Evolutionary conservation across 208 protist species (phyloP), one percentile per base, ranked within the genome.

Genomic region (Leishmania tarentolae): DNA sequence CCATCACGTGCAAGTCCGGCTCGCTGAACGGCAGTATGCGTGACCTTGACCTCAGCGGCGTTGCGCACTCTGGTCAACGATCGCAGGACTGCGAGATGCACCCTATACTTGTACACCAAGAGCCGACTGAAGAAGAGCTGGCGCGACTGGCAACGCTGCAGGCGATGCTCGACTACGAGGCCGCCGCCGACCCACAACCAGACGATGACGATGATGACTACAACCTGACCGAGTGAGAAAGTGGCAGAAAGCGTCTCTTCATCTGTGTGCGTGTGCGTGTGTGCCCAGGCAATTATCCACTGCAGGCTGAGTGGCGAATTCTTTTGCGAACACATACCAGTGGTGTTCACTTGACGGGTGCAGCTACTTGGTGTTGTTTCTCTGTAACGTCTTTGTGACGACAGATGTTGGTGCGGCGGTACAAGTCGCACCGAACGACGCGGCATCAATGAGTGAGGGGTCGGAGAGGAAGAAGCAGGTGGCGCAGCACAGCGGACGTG

Each of bases 101-200:
- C 47, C 76, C 63, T 42, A 79, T 77, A 70, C 42, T 77, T 11
- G 70, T 57, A 19, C 68, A 69, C 46, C 72, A 61, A 24, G 76
- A 71, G 47, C 76, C 79, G 59, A 91, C 83, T 21, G 85, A 85
- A 35, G 91, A 92, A 61, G 91, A 93, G 42, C 57, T 96, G 63
- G 86, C 91, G 7, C 85, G 83, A 42, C 82, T 96, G 65, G 87
- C 83, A 24, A 86, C 68, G 21, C 83, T 96, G 53, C 91, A 96
- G 83, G 80, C 93, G 75, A 84, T 88, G 74, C 81, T 92, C 59
- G 88, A 90, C 68, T 83, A 86, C 44, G 88, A 79, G 63, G 85
- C 89, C 46, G 90, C 85, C 24, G 86, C 81, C 2, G 90, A 90
- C 52, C 87, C 84, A 42, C 66, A 84, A 76, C 83, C 73, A 28